phyloP scores from a whole-genome alignment of 139 green algal species.

The Prasinococcaceae sp. region DNA sequence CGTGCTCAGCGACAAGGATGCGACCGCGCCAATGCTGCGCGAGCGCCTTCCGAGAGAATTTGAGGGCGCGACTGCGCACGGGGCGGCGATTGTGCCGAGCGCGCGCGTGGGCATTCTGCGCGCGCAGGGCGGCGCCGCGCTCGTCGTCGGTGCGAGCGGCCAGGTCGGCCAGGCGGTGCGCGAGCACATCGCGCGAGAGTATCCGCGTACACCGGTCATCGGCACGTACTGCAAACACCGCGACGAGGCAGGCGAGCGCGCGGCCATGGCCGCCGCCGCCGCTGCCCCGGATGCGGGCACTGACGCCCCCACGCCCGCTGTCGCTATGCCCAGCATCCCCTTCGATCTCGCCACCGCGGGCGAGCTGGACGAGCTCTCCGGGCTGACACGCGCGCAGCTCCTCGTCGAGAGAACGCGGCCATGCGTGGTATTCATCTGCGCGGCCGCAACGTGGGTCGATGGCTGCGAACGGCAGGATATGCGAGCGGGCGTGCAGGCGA shows the following conservation, averaged over 20 bases:
- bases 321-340: too few species aligned
- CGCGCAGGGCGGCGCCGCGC: background rate
- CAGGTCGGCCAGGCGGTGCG: background rate
- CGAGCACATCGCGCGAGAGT: background rate
- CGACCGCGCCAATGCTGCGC: background rate
- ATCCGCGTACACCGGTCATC: too few species aligned
- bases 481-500: background rate
- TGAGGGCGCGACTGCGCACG: too few species aligned
- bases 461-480: background rate
- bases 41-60: too few species aligned
- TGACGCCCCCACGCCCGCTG: too few species aligned
- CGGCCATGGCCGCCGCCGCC: background rate
- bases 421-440: constrained; percentile 1
- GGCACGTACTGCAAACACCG: background rate
- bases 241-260: background rate
- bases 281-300: background rate
- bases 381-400: background rate
- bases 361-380: too few species aligned
- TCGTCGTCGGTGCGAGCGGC: background rate
- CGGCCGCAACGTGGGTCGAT: background rate
- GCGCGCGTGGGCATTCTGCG: background rate
- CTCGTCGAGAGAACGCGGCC: background rate
- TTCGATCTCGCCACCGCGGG: too few species aligned
- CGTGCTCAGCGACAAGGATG: background rate
- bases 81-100: too few species aligned